Base-by-base conservation (phyloP, 352 stramenopile genomes). In the Plasmopara viticola region DNA sequence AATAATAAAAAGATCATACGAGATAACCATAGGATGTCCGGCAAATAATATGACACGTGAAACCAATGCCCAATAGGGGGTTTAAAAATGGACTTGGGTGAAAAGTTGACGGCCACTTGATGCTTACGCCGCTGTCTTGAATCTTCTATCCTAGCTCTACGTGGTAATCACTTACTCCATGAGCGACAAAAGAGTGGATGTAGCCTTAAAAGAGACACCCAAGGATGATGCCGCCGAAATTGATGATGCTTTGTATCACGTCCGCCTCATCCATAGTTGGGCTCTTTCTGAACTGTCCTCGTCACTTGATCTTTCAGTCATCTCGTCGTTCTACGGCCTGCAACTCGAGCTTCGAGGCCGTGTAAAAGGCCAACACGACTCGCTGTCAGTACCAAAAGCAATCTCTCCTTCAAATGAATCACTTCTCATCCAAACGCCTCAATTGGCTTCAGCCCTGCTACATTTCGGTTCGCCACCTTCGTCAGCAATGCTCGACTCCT, bases 291-390 rank as follows among this genome's bases (percentile, higher is more conserved):
- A 14, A 14, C 43, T 40, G 20, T 44, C 43, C 20, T 14, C 17
- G 29, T 14, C 40, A 9, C 39, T 58, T 7, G 50, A 64, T 56
- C 49, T 60, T n/a, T 6, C n/a, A 9, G 47, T 64, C 17, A 9
- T 44, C 1, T 54, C 44, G 6, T 73, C 70, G 5, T 81, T 78
- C 44, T 78, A 72, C 39, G 71, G 71, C 4, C 44, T 81, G 17
- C 49, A 76, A 38, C 66, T 81, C 0, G 71, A 81, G 49, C 65
- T 81, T 31, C 53, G 52, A 31, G 68, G 71, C 9, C 35, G 15
- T 1, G 25, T 53, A 5, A 48, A 48, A 35, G 9, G 41, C 30
- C 13, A 20, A 10, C 10, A 40, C n/a, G 53, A 62, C 29, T 20
- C 41, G 48, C 6, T 12, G 1, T 12, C 5, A 35, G 7, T 35